Conservation (phyloP, 495 filamentous ascomycete genomes). For the Penicillium coffeae region DNA sequence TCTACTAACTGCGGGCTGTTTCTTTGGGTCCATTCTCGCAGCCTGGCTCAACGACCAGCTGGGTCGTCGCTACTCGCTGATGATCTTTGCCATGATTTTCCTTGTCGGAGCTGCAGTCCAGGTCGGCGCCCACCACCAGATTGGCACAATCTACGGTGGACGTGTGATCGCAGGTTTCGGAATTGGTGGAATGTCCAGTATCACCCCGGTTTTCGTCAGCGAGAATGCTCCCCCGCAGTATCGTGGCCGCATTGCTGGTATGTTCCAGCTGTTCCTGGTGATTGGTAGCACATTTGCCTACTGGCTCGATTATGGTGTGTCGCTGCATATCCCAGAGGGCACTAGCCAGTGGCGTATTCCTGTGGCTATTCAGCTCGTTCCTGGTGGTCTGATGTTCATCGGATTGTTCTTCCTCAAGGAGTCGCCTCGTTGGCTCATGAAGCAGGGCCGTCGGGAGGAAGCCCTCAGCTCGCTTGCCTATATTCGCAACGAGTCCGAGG, state of each 20-base stretch:
- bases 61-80: conserved; percentile 56
- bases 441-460: conserved; percentile 41
- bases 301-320: conserved; percentile 53
- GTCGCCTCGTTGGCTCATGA: conserved; percentile 55
- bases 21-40: conserved; percentile 62
- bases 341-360: conserved; percentile 53
- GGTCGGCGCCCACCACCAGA: conserved; percentile 38
- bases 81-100: conserved; percentile 54
- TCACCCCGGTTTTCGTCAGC: conserved; percentile 48
- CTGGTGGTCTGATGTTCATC: conserved; percentile 45
- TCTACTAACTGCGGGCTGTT: conserved; percentile 61
- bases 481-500: conserved; percentile 38
- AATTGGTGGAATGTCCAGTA: conserved; percentile 44
- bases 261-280: conserved; percentile 29
- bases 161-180: conserved; percentile 42
- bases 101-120: conserved; percentile 62
- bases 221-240: conserved; percentile 41
- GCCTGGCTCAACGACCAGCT: conserved; percentile 55
- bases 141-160: conserved; percentile 38
- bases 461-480: conserved; percentile 41
- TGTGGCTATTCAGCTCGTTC: conserved; percentile 50
- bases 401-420: conserved; percentile 51
- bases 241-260: conserved; percentile 41
- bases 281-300: conserved; percentile 31
- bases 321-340: conserved; percentile 34